Base-by-base conservation (phyloP, 2,329 filamentous ascomycete species). In the Pleoardoris graminearum region DNA sequence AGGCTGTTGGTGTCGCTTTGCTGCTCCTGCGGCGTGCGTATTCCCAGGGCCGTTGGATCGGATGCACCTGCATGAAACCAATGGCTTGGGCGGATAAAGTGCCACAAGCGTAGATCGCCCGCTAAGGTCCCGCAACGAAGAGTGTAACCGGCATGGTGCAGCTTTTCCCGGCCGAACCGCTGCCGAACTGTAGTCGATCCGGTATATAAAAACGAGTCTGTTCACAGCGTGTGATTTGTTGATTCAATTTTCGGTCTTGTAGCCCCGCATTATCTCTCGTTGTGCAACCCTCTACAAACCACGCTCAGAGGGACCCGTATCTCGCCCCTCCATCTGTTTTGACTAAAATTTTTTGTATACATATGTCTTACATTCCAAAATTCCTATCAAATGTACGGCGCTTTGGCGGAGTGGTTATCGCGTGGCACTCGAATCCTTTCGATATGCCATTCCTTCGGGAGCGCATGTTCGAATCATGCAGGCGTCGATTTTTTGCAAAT, bases 61-160 rank as follows among this genome's bases (percentile, higher is more conserved):
- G 51, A 55, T 54, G 62, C 61, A 64, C 66, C 62, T 69, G 66
- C 67, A 69, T 67, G 59, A 67, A 61, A 42, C 62, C 62, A 65
- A 62, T 64, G 53, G 58, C 39, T 47, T 50, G 53, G 48, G 56
- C 57, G 55, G 59, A 50, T 55, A 53, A 58, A 50, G 42, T 52
- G 58, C 62, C 59, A 56, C 60, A 65, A 65, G 62, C 55, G 54
- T 50, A 61, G 57, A 57, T 62, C 52, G 58, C 39, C 54, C 51
- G 52, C 56, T 21, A 35, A 17, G 23, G 19, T 27, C 33, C 44
- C 33, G 44, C 54, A 23, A 29, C 30, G 27, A 35, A 23, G 30
- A 21, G 35, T 29, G 35, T 17, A 23, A 21, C 36, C 54, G 50
- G 46, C 46, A 53, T 36, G 29, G 17, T 48, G 50, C 54, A 53